Percentiles rank a stretch among this genome's conserved stretches.
Conservation (phyloP, 1,139 yeast species). For the Suhomyces ambrosiae region DNA sequence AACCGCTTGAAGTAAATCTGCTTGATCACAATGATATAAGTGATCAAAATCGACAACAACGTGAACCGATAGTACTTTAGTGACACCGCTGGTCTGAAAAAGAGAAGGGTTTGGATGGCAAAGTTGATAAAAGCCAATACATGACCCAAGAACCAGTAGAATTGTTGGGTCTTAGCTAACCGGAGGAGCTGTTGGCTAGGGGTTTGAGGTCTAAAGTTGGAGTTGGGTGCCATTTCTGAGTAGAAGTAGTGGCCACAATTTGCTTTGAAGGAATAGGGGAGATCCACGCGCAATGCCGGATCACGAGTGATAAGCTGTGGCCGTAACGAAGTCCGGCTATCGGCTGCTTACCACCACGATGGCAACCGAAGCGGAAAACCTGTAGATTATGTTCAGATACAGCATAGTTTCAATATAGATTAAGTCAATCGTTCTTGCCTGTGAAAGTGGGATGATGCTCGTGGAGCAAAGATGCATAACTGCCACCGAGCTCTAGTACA, state of each 20-base stretch:
- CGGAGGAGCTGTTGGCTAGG: constrained; percentile 15
- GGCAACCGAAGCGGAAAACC: too few relatives aligned
- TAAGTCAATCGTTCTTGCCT: too few relatives aligned
- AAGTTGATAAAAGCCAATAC: constrained; percentile 41
- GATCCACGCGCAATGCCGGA: constrained; percentile 4
- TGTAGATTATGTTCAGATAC: too few relatives aligned
- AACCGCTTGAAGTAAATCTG: constrained; percentile 43
- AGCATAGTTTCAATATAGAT: too few relatives aligned
- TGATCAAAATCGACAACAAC: constrained; percentile 44
- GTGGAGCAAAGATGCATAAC: too few relatives aligned
- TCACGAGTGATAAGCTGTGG: constrained; percentile 3
- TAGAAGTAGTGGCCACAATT: constrained; percentile 3
- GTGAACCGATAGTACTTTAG: constrained; percentile 40
- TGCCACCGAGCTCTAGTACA: too few relatives aligned
- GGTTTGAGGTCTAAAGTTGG: constrained; percentile 13
- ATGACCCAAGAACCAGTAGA: constrained; percentile 58
- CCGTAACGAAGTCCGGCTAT: neutral
- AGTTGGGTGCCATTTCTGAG: constrained; percentile 2
- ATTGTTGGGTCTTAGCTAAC: constrained; percentile 45
- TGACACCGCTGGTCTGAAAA: constrained; percentile 31
- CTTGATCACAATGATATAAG: constrained; percentile 51
- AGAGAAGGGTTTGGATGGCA: constrained; percentile 32
- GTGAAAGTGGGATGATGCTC: too few relatives aligned
- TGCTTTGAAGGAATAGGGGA: constrained; percentile 4
- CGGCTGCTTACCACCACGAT: too few relatives aligned